Percentiles rank a stretch among this genome's conserved stretches.
Conservation (phyloP, 495 filamentous ascomycete species). For the Annulohypoxylon stygium region DNA sequence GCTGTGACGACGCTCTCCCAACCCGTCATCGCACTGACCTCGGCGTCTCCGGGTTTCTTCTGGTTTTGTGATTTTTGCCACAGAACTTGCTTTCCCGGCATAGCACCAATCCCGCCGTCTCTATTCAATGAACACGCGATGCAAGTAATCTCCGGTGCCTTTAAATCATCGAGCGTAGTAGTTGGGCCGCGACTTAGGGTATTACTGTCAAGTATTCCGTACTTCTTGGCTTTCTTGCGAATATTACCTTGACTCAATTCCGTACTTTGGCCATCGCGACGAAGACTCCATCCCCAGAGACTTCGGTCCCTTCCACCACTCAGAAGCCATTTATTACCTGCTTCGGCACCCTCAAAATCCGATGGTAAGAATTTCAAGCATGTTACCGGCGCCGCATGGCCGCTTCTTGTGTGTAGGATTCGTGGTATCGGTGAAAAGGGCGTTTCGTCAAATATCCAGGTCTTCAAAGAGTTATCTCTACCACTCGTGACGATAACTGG, state of each 20-base stretch:
- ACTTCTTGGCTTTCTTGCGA: conserved; percentile 85
- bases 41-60: conserved; percentile 67
- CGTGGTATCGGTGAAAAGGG: conserved; percentile 87
- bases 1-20: conserved; percentile 98
- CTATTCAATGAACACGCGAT: conserved; percentile 91
- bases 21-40: conserved; percentile 78
- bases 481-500: conserved; percentile 90
- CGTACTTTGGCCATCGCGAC: conserved; percentile 92
- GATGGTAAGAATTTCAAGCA: conserved; percentile 84
- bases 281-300: conserved; percentile 94
- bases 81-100: conserved; percentile 74
- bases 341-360: conserved; percentile 89
- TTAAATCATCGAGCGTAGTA: conserved; percentile 77
- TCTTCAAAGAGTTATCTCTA: conserved; percentile 91
- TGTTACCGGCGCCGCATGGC: conserved; percentile 88
- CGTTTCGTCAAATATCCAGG: conserved; percentile 93
- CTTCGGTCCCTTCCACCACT: conserved; percentile 89
- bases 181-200: conserved; percentile 63
- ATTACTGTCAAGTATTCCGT: conserved; percentile 71
- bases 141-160: conserved; percentile 88
- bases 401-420: conserved; percentile 83
- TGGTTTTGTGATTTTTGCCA: conserved; percentile 79
- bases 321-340: conserved; percentile 91
- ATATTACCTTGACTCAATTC: conserved; percentile 92
- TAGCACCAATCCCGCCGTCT: conserved; percentile 89